Evolutionary conservation across 768 basidiomycete species (phyloP).

Genomic region (Termitomyces sp.): DNA sequence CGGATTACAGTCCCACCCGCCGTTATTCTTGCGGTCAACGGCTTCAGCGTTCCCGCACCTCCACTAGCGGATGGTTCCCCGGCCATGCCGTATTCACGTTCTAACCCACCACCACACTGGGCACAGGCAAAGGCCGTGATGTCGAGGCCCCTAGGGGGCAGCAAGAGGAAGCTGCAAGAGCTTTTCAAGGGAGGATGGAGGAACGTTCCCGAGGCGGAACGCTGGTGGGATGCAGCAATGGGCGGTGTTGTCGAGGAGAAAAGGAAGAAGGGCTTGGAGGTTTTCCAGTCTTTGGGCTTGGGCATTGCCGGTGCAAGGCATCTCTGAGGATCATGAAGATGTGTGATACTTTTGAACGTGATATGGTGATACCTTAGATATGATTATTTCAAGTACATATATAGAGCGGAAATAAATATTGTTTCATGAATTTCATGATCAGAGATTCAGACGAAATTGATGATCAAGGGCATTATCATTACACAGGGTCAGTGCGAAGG

Average conservation of each 20-base stretch:
- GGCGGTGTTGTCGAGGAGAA: slow-evolving; percentile 39
- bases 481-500: not conserved
- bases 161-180: slow-evolving; percentile 32
- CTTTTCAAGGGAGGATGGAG: slow-evolving; percentile 60
- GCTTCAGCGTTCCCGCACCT: slow-evolving; percentile 35
- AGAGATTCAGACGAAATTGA: not conserved
- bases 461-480: not conserved
- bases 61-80: slow-evolving; percentile 12
- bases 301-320: slow-evolving; percentile 30
- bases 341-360: not conserved
- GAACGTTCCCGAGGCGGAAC: slow-evolving; percentile 46
- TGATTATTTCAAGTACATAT: not conserved
- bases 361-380: not conserved
- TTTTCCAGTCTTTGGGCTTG: slow-evolving; percentile 26
- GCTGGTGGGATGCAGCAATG: slow-evolving; percentile 69
- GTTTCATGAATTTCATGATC: not conserved
- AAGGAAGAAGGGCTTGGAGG: slow-evolving; percentile 26
- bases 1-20: slow-evolving; percentile 72
- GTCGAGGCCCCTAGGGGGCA: slow-evolving; percentile 29
- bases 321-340: slow-evolving; percentile 1
- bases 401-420: not conserved
- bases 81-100: slow-evolving; percentile 35
- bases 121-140: slow-evolving; percentile 29
- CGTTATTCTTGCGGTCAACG: slow-evolving; percentile 54
- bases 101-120: slow-evolving; percentile 48